These are phyloP conservation scores for Thinopyrum elongatum DNA, from an alignment of 176 grass and related monocot genomes.

Conservation along the genomic window DNA sequence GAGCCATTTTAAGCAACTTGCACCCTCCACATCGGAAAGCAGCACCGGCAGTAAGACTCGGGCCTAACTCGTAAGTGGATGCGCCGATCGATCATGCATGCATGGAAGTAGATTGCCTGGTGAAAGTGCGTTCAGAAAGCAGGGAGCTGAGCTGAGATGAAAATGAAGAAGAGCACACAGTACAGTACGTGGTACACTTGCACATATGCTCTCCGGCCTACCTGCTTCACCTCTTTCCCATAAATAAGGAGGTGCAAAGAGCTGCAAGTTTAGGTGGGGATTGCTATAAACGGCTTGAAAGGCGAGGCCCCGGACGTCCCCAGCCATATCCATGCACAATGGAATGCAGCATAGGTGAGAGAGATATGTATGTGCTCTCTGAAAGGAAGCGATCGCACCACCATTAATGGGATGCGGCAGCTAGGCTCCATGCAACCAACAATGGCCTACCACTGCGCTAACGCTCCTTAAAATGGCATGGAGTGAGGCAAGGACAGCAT, in stretches of 20 bases:
- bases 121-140: conserved; percentile 7
- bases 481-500: conserved; percentile 35
- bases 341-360: conserved; percentile 12
- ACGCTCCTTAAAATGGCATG: conserved; percentile 25
- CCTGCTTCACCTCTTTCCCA: conserved; percentile 25
- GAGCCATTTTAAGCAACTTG: neutral
- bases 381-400: conserved; percentile 32
- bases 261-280: conserved; percentile 49
- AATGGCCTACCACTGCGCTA: conserved; percentile 8
- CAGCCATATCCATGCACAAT: conserved; percentile 32
- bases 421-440: conserved; percentile 36
- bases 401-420: conserved; percentile 1
- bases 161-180: conserved; percentile 10
- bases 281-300: conserved; percentile 30
- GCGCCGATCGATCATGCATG: neutral
- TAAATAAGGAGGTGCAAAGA: conserved; percentile 37
- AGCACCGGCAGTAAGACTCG: conserved; percentile 4
- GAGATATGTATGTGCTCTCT: conserved; percentile 12
- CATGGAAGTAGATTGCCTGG: neutral
- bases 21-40: conserved; percentile 19
- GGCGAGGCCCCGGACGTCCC: conserved; percentile 21
- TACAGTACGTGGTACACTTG: conserved; percentile 5
- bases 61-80: conserved; percentile 26
- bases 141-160: neutral
- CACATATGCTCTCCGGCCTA: neutral